These are phyloP conservation scores for Arbutus unedo DNA, from an alignment of 148 eudicot genomes.

Conservation along the genomic window DNA sequence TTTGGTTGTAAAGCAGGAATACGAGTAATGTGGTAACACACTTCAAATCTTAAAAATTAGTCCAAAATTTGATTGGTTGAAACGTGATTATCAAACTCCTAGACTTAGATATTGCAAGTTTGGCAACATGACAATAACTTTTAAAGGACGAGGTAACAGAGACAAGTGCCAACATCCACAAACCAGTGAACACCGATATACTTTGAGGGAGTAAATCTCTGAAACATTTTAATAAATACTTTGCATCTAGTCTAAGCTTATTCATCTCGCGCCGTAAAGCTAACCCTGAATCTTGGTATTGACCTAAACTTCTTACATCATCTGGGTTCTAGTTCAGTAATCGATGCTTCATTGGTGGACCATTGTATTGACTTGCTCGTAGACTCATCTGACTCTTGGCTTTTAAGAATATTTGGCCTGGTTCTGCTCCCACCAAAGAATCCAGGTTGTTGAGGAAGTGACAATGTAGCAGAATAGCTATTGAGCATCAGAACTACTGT, in stretches of 20 bases:
- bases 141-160: too few species aligned
- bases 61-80: too few species aligned
- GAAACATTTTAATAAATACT: background rate
- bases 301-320: background rate
- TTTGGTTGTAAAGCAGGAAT: too few species aligned
- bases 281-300: background rate
- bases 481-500: slow-evolving; percentile 9
- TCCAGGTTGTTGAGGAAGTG: slow-evolving; percentile 25
- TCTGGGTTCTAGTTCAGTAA: background rate
- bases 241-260: background rate
- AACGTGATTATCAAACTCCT: too few species aligned
- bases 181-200: too few species aligned
- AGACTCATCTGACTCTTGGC: background rate
- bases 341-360: background rate
- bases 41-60: too few species aligned
- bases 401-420: background rate
- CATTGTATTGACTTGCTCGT: background rate
- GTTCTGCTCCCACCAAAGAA: background rate
- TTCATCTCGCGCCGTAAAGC: background rate
- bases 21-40: too few species aligned
- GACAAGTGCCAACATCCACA: too few species aligned
- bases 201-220: background rate
- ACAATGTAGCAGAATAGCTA: slow-evolving; percentile 20
- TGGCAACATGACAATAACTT: too few species aligned
- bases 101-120: too few species aligned